Base-by-base conservation (phyloP, 1,284 basidiomycete genomes). In the Rugosomyces carneus region DNA sequence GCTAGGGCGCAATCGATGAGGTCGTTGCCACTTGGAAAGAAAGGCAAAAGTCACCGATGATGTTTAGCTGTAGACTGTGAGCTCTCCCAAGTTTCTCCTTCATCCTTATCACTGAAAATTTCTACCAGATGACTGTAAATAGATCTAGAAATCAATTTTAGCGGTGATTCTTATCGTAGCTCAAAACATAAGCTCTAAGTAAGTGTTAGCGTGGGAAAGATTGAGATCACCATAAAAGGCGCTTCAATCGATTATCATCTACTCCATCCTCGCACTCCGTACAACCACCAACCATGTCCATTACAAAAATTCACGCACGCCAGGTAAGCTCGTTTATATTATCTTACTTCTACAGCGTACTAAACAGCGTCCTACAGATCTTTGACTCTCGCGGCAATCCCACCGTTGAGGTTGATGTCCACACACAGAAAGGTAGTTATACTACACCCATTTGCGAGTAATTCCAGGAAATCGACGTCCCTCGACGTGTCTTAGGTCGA, bases 341-440 rank as follows among this genome's bases (percentile, higher is more conserved):
- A n/a, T n/a, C n/a, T n/a, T n/a, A n/a, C n/a, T n/a, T n/a, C n/a
- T n/a, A n/a, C n/a, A n/a, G n/a, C n/a, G n/a, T n/a, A n/a, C n/a
- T n/a, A n/a, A n/a, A n/a, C n/a, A n/a, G n/a, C n/a, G n/a, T 51
- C 38, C 24, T 47, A n/a, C 61, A 94, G 89, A 95, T 95, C 81
- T 95, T 95, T 67, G 92, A 95, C 78, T 95, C 92, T 64, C 89
- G 92, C 65, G 92, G 92, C 57, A 93, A 94, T 79, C 90, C 92
- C 58, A 93, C 92, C 62, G 90, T 96, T 68, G 91, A 95, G 74
- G 93, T 96, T 65, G 94, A 96, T 68, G 72, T 97, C 61, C 67
- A 76, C 77, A 96, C 93, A 55, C 81, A 65, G 37, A 92, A 92
- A 75, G 89, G 89, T 87, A 44, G 47, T n/a, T n/a, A n/a, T n/a